A percentile compares a stretch with the other conserved stretches of the same genome.
Evolutionary conservation across 139 green algal genomes (phyloP).

Genomic region (Chlorella sorokiniana): DNA sequence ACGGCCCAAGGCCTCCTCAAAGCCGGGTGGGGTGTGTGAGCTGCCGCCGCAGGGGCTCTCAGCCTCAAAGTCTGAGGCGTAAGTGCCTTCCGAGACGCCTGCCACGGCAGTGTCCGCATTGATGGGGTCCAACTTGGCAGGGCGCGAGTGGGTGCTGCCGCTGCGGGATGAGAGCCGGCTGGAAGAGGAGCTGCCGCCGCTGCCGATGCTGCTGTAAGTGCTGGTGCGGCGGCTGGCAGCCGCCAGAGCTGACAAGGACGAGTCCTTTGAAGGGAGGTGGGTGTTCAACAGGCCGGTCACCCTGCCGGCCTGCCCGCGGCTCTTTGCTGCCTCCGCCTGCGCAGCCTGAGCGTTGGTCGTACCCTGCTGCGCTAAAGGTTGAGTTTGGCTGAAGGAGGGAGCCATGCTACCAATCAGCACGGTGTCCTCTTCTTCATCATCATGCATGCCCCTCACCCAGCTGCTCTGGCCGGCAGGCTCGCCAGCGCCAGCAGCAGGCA

Average conservation of each 20-base stretch:
- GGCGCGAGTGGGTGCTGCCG: background rate
- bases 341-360: background rate
- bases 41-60: background rate
- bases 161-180: background rate
- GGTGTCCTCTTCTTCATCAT: background rate
- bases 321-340: background rate
- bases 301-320: background rate
- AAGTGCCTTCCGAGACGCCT: background rate
- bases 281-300: background rate
- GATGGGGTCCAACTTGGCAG: no score
- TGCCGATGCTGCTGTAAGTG: background rate
- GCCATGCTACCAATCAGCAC: slow-evolving; percentile 18
- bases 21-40: background rate
- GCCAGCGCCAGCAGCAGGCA: background rate
- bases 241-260: background rate
- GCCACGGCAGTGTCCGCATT: no score
- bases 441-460: background rate
- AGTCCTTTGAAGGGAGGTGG: background rate
- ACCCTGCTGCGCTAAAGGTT: background rate
- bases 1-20: background rate
- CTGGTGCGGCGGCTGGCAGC: background rate
- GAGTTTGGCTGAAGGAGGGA: background rate
- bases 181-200: background rate
- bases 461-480: background rate
- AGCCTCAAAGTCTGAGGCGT: background rate